Evolutionary conservation across 2,329 filamentous ascomycete genomes (phyloP).

Genomic region (Aspergillus uvarum): DNA sequence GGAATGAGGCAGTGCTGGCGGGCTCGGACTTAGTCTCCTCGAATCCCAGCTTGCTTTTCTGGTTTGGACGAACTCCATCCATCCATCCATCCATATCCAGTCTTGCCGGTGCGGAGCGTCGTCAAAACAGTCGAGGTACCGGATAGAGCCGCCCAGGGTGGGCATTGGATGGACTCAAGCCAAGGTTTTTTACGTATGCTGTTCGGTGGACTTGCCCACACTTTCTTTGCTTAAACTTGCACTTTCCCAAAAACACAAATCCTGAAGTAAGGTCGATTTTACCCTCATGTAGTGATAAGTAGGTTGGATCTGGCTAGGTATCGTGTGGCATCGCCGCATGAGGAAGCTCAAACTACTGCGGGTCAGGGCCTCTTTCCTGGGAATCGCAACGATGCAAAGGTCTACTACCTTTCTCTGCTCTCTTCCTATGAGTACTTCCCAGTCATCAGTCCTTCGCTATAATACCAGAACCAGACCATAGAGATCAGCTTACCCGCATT

Average conservation of each 20-base stretch:
- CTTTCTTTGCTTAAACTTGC: neutral
- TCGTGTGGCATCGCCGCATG: neutral
- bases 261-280: neutral
- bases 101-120: too few relatives aligned
- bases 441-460: neutral
- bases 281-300: neutral
- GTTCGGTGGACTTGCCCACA: neutral
- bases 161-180: neutral
- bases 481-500: neutral
- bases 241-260: too few relatives aligned
- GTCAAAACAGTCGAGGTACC: neutral
- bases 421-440: neutral
- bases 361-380: too few relatives aligned
- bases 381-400: too few relatives aligned
- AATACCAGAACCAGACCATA: neutral
- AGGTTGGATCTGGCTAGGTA: neutral
- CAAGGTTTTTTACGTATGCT: neutral
- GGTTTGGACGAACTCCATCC: neutral
- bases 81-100: too few relatives aligned
- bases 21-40: slow-evolving; percentile 7
- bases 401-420: neutral
- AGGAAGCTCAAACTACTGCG: neutral
- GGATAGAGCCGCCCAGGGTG: neutral
- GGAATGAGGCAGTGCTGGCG: slow-evolving; percentile 26
- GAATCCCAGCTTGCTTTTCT: neutral